Conservation (phyloP, 1,284 basidiomycete genomes). For the Austroboletus novae-zelandiae region DNA sequence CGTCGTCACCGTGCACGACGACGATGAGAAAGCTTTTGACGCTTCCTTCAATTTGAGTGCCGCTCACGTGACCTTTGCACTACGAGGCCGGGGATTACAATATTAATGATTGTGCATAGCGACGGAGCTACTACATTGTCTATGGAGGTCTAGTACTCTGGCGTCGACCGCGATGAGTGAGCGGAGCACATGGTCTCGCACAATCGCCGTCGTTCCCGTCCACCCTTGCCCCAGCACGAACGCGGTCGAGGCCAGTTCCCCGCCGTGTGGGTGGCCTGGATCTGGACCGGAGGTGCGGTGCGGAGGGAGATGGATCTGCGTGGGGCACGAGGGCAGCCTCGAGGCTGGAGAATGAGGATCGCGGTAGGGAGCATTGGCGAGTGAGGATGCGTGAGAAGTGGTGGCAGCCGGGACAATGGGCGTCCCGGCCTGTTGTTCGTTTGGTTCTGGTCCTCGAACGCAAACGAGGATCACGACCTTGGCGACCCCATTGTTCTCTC, state of each 20-base stretch:
- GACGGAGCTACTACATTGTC: too few species aligned
- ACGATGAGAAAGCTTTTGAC: not conserved
- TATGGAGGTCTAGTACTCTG: too few species aligned
- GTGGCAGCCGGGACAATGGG: conserved; percentile 10
- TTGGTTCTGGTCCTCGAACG: conserved; percentile 26
- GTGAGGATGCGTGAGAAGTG: conserved; percentile 26
- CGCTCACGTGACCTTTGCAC: conserved; percentile 20
- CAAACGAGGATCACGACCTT: conserved; percentile 29
- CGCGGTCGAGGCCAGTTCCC: too few species aligned
- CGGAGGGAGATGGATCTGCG: not conserved
- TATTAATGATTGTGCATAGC: not conserved
- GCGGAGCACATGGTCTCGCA: too few species aligned
- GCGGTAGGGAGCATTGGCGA: not conserved
- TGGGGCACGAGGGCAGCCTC: conserved; percentile 20
- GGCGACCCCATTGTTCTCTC: conserved; percentile 22
- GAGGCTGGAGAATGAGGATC: conserved; percentile 13
- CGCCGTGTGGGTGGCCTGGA: not conserved
- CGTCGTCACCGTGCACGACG: conserved; percentile 10
- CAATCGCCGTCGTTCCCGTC: too few species aligned
- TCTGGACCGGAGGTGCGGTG: conserved; percentile 14
- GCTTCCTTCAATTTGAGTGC: conserved; percentile 8
- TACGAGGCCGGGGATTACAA: conserved; percentile 1
- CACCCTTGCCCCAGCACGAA: too few species aligned
- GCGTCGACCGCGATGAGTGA: too few species aligned
- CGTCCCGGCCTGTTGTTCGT: conserved; percentile 1